These are phyloP conservation scores for Rhododendron kiyosumense DNA, from an alignment of 148 eudicot genomes.

Conservation along the genomic window DNA sequence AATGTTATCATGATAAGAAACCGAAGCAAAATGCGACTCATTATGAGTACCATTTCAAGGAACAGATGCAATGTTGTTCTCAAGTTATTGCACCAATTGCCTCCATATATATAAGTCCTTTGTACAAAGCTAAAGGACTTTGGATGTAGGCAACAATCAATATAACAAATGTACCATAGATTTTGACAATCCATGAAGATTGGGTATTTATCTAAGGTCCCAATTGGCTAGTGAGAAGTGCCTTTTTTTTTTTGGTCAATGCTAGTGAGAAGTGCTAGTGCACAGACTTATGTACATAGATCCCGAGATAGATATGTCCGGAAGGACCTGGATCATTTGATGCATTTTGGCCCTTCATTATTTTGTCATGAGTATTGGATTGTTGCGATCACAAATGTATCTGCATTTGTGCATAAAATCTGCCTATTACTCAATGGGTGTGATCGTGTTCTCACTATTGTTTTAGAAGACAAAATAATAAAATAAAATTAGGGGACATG, in stretches of 20 bases:
- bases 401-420: background rate
- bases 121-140: background rate
- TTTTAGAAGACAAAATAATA: background rate
- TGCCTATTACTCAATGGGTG: background rate
- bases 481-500: too few relatives aligned
- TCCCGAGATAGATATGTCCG: background rate
- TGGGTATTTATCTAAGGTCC: background rate
- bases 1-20: background rate
- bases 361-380: background rate
- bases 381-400: background rate
- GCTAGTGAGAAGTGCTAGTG: background rate
- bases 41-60: background rate
- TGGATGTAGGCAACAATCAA: background rate
- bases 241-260: too few relatives aligned
- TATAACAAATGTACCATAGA: background rate
- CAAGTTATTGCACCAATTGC: background rate
- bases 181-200: background rate
- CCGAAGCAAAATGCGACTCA: background rate
- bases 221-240: background rate
- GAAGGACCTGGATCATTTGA: too few relatives aligned
- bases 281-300: background rate
- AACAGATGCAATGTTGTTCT: background rate
- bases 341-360: too few relatives aligned
- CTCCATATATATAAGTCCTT: background rate
- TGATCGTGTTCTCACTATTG: background rate